Conservation (phyloP, 331 rosid genomes). For the Quercus phellos region DNA sequence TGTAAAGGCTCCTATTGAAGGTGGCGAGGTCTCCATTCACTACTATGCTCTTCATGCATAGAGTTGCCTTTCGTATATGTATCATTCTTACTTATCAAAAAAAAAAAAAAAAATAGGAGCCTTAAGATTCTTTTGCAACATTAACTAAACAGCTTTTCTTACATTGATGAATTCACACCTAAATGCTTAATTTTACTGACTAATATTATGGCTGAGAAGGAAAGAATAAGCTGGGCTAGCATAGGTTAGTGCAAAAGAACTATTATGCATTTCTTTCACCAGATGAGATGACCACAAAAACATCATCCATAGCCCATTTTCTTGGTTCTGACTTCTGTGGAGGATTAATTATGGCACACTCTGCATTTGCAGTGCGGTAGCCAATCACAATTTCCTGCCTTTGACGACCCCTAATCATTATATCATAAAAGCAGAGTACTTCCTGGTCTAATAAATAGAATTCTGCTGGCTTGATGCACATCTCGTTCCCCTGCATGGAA, state of each 20-base stretch:
- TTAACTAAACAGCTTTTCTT: constrained; percentile 5
- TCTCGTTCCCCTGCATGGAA: constrained; percentile 77
- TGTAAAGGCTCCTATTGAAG: too few relatives aligned
- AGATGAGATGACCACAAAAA: constrained; percentile 69
- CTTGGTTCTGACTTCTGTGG: constrained; percentile 50
- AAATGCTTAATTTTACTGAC: not conserved
- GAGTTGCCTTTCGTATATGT: too few relatives aligned
- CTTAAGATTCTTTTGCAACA: constrained; percentile 2
- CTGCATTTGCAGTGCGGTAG: constrained; percentile 58
- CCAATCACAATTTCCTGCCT: constrained; percentile 86
- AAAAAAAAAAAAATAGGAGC: not conserved
- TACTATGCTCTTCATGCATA: too few relatives aligned
- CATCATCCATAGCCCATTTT: constrained; percentile 87
- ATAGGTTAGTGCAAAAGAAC: too few relatives aligned
- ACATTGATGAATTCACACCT: not conserved
- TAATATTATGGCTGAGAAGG: not conserved
- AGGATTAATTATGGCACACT: constrained; percentile 83
- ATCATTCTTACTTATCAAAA: too few relatives aligned
- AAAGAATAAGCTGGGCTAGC: not conserved
- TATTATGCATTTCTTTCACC: constrained; percentile 31
- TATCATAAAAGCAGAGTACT: constrained; percentile 74
- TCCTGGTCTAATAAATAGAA: constrained; percentile 91
- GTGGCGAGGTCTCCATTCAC: too few relatives aligned
- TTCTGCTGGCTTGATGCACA: constrained; percentile 90
- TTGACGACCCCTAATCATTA: constrained; percentile 82